Conservation (phyloP, 2,329 filamentous ascomycete genomes). For the Ramularia collo-cygni region DNA sequence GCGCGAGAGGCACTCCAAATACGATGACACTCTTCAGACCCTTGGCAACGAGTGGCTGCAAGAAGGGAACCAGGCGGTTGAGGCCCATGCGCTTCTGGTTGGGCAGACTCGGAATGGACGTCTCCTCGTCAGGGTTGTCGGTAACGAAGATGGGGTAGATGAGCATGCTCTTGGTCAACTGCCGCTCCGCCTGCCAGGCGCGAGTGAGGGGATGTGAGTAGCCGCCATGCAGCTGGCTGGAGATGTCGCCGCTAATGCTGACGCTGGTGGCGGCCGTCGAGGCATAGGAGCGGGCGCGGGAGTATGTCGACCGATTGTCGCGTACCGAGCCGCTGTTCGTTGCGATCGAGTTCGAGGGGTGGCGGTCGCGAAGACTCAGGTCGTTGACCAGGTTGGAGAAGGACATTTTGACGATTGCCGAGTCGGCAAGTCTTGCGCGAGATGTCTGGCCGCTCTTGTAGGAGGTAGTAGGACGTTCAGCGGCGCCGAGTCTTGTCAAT, state of each 20-base stretch:
- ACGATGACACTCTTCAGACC: constrained; percentile 89
- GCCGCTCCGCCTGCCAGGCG: constrained; percentile 47
- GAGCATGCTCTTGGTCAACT: constrained; percentile 71
- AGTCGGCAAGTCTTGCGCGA: no score
- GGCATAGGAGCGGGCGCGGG: constrained; percentile 43
- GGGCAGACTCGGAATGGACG: constrained; percentile 80
- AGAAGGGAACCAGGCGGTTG: constrained; percentile 76
- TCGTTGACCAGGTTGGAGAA: constrained; percentile 49
- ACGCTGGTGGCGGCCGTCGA: constrained; percentile 48
- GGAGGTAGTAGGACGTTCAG: no score
- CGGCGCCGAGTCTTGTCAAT: no score
- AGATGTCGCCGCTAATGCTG: constrained; percentile 46
- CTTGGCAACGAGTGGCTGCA: constrained; percentile 80
- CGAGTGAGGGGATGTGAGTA: constrained; percentile 46
- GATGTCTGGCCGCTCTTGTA: no score
- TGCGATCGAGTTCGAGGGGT: constrained; percentile 36
- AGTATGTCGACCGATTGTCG: constrained; percentile 41
- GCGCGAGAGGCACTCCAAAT: constrained; percentile 82
- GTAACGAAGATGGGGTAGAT: constrained; percentile 97
- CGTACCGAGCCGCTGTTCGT: constrained; percentile 37
- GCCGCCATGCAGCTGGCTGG: constrained; percentile 46
- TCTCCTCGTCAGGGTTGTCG: constrained; percentile 88
- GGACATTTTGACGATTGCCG: constrained; percentile 45
- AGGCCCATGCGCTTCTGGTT: constrained; percentile 83
- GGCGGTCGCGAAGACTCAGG: constrained; percentile 42